These are phyloP conservation scores for Phialemonium atrogriseum DNA, from an alignment of 2,329 filamentous ascomycete genomes.

Conservation along the genomic window DNA sequence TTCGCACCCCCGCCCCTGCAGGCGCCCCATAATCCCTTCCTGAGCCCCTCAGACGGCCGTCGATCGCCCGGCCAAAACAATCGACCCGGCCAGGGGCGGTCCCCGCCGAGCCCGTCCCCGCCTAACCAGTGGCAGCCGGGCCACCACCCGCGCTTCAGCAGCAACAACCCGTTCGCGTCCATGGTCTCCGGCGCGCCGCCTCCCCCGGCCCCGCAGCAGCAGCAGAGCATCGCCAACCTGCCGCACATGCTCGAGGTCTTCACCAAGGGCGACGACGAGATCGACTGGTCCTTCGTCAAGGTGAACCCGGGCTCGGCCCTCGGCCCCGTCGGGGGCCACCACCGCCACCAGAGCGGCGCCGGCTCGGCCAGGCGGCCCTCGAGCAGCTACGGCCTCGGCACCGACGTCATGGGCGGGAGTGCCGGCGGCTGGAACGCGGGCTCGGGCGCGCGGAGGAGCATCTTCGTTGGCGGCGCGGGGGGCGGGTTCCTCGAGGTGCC, in stretches of 20 bases:
- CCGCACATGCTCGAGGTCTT: conserved; percentile 52
- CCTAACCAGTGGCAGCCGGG: conserved; percentile 13
- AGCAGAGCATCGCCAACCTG: conserved; percentile 26
- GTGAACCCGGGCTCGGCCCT: too few species aligned
- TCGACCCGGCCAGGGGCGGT: too few species aligned
- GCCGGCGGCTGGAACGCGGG: conserved; percentile 41
- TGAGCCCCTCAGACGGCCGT: conserved; percentile 7
- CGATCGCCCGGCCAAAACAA: conserved; percentile 9
- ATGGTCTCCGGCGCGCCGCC: conserved; percentile 11
- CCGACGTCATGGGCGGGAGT: conserved; percentile 30
- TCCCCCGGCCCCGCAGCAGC: conserved; percentile 14
- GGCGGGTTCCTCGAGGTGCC: conserved; percentile 48
- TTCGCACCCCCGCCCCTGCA: conserved; percentile 5
- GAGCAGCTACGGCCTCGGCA: conserved; percentile 50
- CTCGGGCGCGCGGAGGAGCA: conserved; percentile 41
- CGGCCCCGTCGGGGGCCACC: conserved; percentile 13
- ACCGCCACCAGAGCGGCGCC: conserved; percentile 18
- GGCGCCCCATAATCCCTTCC: conserved; percentile 9
- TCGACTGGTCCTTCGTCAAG: conserved; percentile 51
- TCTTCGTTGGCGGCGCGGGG: conserved; percentile 42
- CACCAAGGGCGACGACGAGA: conserved; percentile 49
- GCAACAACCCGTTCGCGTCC: conserved; percentile 50
- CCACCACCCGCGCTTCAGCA: conserved; percentile 41
- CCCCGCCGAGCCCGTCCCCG: conserved; percentile 8
- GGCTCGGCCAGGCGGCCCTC: conserved; percentile 31